Evolutionary conservation across 208 protist species (phyloP), one percentile per base, ranked within the genome.

Genomic region (Blechomonas ayalai): DNA sequence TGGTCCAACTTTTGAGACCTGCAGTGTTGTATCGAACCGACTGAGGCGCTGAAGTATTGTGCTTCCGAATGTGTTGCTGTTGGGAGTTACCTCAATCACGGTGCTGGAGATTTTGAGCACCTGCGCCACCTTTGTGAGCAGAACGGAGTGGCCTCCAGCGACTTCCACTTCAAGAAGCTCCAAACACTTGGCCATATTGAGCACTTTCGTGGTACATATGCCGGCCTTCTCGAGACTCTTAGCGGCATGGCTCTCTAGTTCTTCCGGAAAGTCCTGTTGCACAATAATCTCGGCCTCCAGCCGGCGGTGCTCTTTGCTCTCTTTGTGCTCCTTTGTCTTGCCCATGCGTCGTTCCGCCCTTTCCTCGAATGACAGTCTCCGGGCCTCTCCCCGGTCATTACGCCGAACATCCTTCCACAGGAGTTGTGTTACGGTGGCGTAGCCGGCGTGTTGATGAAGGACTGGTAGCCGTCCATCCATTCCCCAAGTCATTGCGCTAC

Each of bases 151-250:
- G 3, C 67, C 76, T 8, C 73, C 74, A 6, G 68, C 52, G 41
- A 88, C 67, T 29, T 88, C 77, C 20, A 83, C 62, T 31, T 89
- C 73, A 5, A 89, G 60, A 47, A 74, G 46, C 63, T 92, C 83
- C 24, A 92, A 28, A 48, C 83, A 92, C 57, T 85, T 89, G 32
- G 73, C 79, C 76, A 92, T 86, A 59, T 92, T 92, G 20, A 92
- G 41, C 33, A 92, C 80, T 49, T 89, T 88, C 73, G 89, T 82
- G 24, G 80, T 72, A 35, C 60, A 74, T 47, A 85, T 65, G 59
- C 82, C 84, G n/a, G 79, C 75, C 55, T 73, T 73, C 38, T 89
- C 83, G 16, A 73, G 61, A 1, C 66, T 55, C 26, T 79, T 65
- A 19, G 40, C 52, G 42, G 70, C 89, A 29, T 87, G 59, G 2